Percentiles rank a stretch among this genome's conserved stretches.
Conservation (phyloP, 192 early-diverging fungal genomes). For the Irineochytrium annulatum region DNA sequence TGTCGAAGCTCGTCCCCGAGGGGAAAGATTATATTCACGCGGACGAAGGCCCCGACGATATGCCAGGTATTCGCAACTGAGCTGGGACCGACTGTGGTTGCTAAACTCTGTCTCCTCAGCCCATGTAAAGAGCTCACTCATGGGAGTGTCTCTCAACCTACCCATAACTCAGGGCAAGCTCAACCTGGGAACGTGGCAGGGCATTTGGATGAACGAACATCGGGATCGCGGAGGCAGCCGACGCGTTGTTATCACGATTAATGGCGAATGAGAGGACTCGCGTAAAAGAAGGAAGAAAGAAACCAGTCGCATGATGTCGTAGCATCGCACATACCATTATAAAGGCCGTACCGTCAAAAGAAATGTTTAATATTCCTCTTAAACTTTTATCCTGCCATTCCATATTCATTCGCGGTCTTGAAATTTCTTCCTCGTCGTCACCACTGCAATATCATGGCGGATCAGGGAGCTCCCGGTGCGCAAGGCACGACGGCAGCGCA, state of each 20-base stretch:
- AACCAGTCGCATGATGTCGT: no score
- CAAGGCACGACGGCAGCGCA: conserved; percentile 17
- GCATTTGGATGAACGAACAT: conserved; percentile 40
- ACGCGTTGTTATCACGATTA: conserved; percentile 26
- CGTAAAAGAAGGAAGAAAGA: no score
- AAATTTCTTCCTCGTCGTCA: no score
- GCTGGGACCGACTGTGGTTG: no score
- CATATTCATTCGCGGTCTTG: no score
- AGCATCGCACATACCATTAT: no score
- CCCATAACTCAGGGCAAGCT: conserved; percentile 77
- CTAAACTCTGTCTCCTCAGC: no score
- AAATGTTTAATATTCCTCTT: no score
- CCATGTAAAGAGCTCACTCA: conserved; percentile 77
- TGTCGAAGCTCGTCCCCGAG: conserved; percentile 81
- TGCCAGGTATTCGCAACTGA: no score
- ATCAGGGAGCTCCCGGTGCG: background rate
- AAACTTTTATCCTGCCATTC: no score
- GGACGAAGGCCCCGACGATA: conserved; percentile 82
- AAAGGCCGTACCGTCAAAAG: no score
- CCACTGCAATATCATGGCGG: no score
- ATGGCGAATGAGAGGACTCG: conserved; percentile 15
- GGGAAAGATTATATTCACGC: conserved; percentile 73
- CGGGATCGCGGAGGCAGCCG: conserved; percentile 25
- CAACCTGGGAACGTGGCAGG: conserved; percentile 54
- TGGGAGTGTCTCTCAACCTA: conserved; percentile 82